Evolutionary conservation across 2,329 filamentous ascomycete species (phyloP).

Genomic region (Cordyceps fumosorosea): DNA sequence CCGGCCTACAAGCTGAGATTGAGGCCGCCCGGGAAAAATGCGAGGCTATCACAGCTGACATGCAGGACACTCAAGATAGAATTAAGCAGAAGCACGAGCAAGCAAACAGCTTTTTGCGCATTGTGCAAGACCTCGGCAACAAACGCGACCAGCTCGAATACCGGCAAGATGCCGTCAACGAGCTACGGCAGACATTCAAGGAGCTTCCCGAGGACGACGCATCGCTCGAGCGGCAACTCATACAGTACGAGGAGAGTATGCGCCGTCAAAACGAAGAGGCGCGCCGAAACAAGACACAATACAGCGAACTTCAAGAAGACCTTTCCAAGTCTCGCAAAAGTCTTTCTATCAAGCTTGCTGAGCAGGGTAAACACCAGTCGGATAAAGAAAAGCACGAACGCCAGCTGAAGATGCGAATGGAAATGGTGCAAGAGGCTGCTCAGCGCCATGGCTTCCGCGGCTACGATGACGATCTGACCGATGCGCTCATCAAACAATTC

Average conservation of each 20-base stretch:
- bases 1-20: slow-evolving; percentile 60
- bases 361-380: slow-evolving; percentile 73
- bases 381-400: slow-evolving; percentile 83
- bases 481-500: slow-evolving; percentile 68
- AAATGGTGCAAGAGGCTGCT: slow-evolving; percentile 72
- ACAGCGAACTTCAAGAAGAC: slow-evolving; percentile 54
- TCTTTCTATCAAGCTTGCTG: slow-evolving; percentile 48
- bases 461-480: slow-evolving; percentile 71
- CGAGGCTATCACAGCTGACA: slow-evolving; percentile 51
- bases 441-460: slow-evolving; percentile 73
- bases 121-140: slow-evolving; percentile 67
- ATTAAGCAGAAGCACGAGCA: slow-evolving; percentile 64
- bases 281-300: slow-evolving; percentile 55
- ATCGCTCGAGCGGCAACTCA: slow-evolving; percentile 63
- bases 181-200: slow-evolving; percentile 65
- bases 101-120: slow-evolving; percentile 65
- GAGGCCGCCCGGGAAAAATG: slow-evolving; percentile 53
- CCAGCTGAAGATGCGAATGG: slow-evolving; percentile 63
- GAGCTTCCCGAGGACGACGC: slow-evolving; percentile 74
- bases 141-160: slow-evolving; percentile 70
- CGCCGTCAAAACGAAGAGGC: slow-evolving; percentile 57
- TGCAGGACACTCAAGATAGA: slow-evolving; percentile 50
- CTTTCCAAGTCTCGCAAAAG: slow-evolving; percentile 38
- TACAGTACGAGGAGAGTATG: slow-evolving; percentile 73
- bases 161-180: slow-evolving; percentile 62